phyloP scores from a whole-genome alignment of 169 alveolate species.

The Plasmodium berghei region DNA sequence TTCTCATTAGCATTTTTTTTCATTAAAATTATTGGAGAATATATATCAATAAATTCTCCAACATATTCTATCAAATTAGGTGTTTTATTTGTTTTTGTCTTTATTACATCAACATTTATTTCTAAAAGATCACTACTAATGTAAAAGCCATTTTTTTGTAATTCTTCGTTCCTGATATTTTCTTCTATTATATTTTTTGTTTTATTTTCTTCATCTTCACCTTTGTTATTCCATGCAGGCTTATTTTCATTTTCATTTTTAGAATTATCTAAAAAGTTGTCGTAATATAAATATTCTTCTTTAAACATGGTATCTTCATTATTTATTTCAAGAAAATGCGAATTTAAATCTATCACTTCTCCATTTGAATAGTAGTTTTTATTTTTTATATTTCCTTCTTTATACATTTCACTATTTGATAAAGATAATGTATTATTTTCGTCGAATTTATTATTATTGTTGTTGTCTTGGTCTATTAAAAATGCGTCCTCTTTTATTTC shows the following conservation, averaged over 20 bases:
- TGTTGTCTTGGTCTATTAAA: background rate
- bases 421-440: background rate
- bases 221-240: constrained; percentile 7
- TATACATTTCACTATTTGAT: background rate
- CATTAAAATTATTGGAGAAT: constrained; percentile 57
- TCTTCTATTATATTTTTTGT: constrained; percentile 50
- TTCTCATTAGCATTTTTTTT: constrained; percentile 28
- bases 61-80: constrained; percentile 47
- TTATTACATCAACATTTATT: constrained; percentile 58
- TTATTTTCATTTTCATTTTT: constrained; percentile 6
- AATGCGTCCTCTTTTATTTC: background rate
- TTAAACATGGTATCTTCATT: constrained; percentile 26
- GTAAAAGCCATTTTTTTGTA: constrained; percentile 53
- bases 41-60: constrained; percentile 48
- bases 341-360: constrained; percentile 1
- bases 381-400: background rate
- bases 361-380: background rate
- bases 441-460: background rate
- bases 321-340: background rate
- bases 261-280: constrained; percentile 26
- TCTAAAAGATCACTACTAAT: constrained; percentile 31
- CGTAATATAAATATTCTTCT: constrained; percentile 70
- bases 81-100: constrained; percentile 33
- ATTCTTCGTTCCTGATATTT: constrained; percentile 46
- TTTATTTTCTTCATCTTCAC: constrained; percentile 48